Base-by-base conservation (phyloP, 805 yeast genomes). In the Metschnikowia koreensis region DNA sequence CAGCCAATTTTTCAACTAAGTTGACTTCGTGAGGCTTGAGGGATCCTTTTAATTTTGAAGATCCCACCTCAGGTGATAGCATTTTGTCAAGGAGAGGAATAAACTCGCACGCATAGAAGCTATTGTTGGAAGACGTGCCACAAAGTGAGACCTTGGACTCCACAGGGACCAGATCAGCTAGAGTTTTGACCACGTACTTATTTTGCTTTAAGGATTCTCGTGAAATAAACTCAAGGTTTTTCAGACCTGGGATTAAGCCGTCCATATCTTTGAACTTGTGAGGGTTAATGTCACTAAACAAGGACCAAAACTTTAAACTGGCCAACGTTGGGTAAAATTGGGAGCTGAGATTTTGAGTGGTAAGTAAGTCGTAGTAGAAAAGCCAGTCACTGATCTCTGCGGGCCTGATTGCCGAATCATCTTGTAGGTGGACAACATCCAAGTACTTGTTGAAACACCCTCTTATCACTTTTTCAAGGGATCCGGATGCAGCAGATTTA, bases 381-480 rank as follows among this genome's bases (percentile, higher is more conserved):
- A 88, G 63, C 96, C 96, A 92, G 55, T 89, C 94, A 40, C 87
- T 79, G 8, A 90, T 70, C 27, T 66, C 70, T 12, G 80, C 66
- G 0, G 96, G 87, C 57, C 84, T 85, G 8, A 58, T 57, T 28
- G 89, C 67, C 44, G 82, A 73, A 49, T 81, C 84, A 57, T 89
- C 96, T 41, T 85, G 75, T 36, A 58, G 75, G 61, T 83, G 83
- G 31, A 81, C 83, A 52, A 82, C 76, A 28, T 77, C 79, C 15
- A 83, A 81, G 64, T 84, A 89, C 36, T 75, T 66, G 46, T 84
- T 79, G 67, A 89, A 91, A 62, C 92, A 86, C 1, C 94, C 91
- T 52, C 76, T 75, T 7, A 86, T 65, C 4, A 92, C 81, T 60
- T 81, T 86, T 49, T 88, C 96, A 48, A 76, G 71, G 36, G 77